Conservation (phyloP, 352 stramenopile genomes). For the Globisporangium polare region DNA sequence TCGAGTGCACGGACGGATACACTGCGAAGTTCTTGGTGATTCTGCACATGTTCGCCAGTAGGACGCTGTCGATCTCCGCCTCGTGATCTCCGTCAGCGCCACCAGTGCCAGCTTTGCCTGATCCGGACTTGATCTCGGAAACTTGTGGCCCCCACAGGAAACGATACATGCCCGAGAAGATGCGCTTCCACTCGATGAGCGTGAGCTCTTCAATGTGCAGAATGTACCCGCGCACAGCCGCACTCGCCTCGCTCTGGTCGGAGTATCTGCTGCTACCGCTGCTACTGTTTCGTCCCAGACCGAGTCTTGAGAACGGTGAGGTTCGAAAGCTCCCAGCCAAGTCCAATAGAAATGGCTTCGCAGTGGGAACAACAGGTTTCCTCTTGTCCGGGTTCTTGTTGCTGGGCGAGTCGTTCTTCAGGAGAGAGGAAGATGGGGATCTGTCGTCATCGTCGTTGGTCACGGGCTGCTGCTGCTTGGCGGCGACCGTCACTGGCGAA, state of each 20-base stretch:
- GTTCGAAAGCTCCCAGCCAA: constrained; percentile 14
- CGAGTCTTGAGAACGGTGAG: constrained; percentile 2
- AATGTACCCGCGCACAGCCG: constrained; percentile 54
- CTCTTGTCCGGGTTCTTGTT: constrained; percentile 6
- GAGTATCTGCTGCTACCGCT: constrained; percentile 34
- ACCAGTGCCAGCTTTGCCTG: not conserved
- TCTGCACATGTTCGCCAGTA: constrained; percentile 65
- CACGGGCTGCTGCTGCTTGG: not conserved
- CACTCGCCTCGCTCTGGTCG: constrained; percentile 24
- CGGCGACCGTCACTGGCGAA: constrained; percentile 4
- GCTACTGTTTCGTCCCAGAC: constrained; percentile 12
- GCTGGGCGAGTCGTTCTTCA: not conserved
- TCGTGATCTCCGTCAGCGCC: constrained; percentile 22
- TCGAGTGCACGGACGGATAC: constrained; percentile 56
- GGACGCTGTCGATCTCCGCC: constrained; percentile 37
- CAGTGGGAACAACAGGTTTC: not conserved
- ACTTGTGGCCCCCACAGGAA: constrained; percentile 34
- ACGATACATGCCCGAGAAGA: constrained; percentile 59
- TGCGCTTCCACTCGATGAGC: constrained; percentile 57
- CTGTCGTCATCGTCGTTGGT: not conserved
- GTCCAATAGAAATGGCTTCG: constrained; percentile 15
- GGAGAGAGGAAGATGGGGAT: not conserved
- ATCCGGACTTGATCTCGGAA: not conserved
- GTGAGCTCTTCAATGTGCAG: constrained; percentile 65
- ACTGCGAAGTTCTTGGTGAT: constrained; percentile 69